phyloP scores from a whole-genome alignment of 2,329 filamentous ascomycete species.

The Penicillium psychrosexuale region DNA sequence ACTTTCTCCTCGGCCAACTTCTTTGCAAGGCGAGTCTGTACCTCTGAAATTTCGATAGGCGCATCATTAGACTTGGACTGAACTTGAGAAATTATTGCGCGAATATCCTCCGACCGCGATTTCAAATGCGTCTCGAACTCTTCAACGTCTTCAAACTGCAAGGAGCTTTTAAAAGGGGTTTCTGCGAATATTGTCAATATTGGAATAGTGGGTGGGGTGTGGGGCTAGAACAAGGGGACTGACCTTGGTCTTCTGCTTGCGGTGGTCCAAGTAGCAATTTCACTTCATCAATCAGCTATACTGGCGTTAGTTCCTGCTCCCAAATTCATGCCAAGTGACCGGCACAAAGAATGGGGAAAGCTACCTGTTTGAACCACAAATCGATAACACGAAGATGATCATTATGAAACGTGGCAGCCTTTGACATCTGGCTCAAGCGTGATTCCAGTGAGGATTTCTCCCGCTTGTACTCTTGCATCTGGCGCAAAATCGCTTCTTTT shows the following conservation, averaged over 20 bases:
- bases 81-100: slow-evolving; percentile 67
- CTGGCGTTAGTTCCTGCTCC: slow-evolving; percentile 14
- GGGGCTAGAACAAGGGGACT: slow-evolving; percentile 5
- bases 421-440: slow-evolving; percentile 75
- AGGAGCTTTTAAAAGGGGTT: slow-evolving; percentile 49
- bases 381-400: slow-evolving; percentile 89
- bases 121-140: slow-evolving; percentile 76
- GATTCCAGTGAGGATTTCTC: slow-evolving; percentile 79
- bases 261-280: slow-evolving; percentile 40
- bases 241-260: slow-evolving; percentile 31
- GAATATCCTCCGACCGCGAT: slow-evolving; percentile 72
- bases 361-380: slow-evolving; percentile 89
- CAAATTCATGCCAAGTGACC: not conserved
- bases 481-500: slow-evolving; percentile 94
- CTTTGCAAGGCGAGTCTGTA: slow-evolving; percentile 72
- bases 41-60: slow-evolving; percentile 65
- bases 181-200: slow-evolving; percentile 18
- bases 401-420: slow-evolving; percentile 77
- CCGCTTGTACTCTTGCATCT: slow-evolving; percentile 97
- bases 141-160: slow-evolving; percentile 55
- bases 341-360: slow-evolving; percentile 26
- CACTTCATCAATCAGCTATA: slow-evolving; percentile 47
- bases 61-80: slow-evolving; percentile 50
- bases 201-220: not conserved
- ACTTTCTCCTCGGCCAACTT: slow-evolving; percentile 80